A percentile compares a stretch with the other conserved stretches of the same genome.
Conservation (phyloP, 805 yeast genomes). For the Schwanniomyces polymorphus region DNA sequence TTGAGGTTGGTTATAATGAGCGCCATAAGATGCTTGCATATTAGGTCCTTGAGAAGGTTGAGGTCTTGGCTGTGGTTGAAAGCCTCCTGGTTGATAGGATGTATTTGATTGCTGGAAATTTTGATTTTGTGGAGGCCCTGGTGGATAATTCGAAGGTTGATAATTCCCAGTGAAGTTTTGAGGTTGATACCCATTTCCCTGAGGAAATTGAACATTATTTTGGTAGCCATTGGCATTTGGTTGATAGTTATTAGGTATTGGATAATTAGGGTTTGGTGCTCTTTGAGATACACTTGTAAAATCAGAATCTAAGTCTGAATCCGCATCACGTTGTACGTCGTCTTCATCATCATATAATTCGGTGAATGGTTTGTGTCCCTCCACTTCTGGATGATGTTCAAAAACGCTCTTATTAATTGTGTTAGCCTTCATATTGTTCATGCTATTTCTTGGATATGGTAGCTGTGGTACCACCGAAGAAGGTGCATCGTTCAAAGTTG, state of each 20-base stretch:
- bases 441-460: conserved; percentile 25
- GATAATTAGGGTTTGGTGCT: conserved; percentile 62
- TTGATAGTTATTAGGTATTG: conserved; percentile 15
- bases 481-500: conserved; percentile 20
- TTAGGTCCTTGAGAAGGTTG: conserved; percentile 17
- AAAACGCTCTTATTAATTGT: conserved; percentile 29
- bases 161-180: conserved; percentile 13
- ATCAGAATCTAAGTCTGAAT: conserved; percentile 54
- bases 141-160: conserved; percentile 9
- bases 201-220: not conserved
- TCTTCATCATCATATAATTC: conserved; percentile 32
- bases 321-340: conserved; percentile 11
- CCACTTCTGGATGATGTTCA: conserved; percentile 46
- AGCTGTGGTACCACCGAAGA: conserved; percentile 10
- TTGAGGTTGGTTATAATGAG: conserved; percentile 5
- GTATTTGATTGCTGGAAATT: conserved; percentile 1
- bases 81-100: conserved; percentile 4
- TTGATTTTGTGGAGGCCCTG: conserved; percentile 6
- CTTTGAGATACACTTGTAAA: conserved; percentile 81
- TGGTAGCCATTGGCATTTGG: conserved; percentile 4
- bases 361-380: conserved; percentile 46
- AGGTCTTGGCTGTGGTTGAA: conserved; percentile 12
- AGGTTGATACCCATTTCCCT: conserved; percentile 7
- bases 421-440: conserved; percentile 12
- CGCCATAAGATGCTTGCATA: conserved; percentile 4